Base-by-base conservation (phyloP, 2,329 filamentous ascomycete genomes). In the Tetracladium maxilliforme region DNA sequence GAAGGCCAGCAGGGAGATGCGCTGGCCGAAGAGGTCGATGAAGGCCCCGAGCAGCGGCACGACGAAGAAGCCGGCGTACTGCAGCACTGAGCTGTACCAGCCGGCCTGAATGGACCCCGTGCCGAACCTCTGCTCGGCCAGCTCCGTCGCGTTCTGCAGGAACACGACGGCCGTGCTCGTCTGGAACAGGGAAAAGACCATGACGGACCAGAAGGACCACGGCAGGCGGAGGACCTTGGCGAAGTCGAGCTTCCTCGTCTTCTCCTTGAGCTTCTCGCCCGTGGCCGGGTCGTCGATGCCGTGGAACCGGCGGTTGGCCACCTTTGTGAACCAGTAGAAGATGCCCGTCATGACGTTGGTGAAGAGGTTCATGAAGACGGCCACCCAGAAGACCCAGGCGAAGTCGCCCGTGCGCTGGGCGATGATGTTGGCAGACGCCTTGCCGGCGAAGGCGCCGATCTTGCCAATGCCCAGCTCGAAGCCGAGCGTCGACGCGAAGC, bases 321-420 rank as follows among this genome's bases (percentile, higher is more conserved):
- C 62, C 7, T 51, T 50, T 1, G 56, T 68, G 37, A 73, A 72
- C 34, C 56, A 54, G 47, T 56, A 70, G 40, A 72, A 73, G 7
- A 51, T 43, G 0, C 55, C 26, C 0, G 66, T 70, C 2, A 57
- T 52, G 1, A 58, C 38, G 27, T 74, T 73, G 7, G 68, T 72
- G 32, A 74, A 73, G 3, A 74, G 29, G 30, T 73, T 71, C 62
- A 73, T 72, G 35, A 69, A 65, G 0, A 74, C 66, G 0, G 61
- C 56, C 7, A 60, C 60, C 69, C 69, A 73, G 37, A 62, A 73
- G 0, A 64, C 64, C 64, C 67, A 73, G 26, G 59, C 58, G 22
- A 74, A 74, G 35, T 73, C 55, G 0, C 67, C 65, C 0, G 61
- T 64, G 9, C 59, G 62, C 34, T 62, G 19, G 7, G 11, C 7